Evolutionary conservation across 2,329 filamentous ascomycete genomes (phyloP).

Genomic region (Pestalotiopsis fici): DNA sequence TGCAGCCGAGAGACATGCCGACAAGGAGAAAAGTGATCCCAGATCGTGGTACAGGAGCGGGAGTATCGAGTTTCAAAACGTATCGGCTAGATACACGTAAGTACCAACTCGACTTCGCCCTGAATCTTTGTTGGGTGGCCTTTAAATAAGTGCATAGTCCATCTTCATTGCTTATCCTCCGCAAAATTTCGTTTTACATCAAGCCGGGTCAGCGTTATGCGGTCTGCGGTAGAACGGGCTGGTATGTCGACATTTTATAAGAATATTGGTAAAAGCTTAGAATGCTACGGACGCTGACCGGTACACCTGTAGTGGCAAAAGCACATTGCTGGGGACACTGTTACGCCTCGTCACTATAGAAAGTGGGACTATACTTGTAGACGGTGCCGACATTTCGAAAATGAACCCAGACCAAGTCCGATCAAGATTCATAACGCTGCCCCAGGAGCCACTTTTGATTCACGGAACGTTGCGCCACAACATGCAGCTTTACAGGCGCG

Average conservation of each 20-base stretch:
- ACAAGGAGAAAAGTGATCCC: neutral
- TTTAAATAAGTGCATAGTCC: too few relatives aligned
- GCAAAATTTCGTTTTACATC: neutral
- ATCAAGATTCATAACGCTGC: neutral
- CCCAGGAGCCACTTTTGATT: constrained; percentile 12
- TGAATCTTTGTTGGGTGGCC: too few relatives aligned
- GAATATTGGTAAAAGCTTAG: too few relatives aligned
- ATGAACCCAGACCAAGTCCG: neutral
- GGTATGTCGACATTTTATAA: too few relatives aligned
- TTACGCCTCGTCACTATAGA: neutral
- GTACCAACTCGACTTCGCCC: too few relatives aligned
- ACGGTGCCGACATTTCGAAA: neutral
- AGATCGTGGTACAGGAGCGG: neutral
- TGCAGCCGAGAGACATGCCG: neutral
- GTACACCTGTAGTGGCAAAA: constrained; percentile 10
- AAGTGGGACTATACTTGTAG: neutral
- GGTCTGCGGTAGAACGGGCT: neutral
- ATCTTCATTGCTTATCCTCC: neutral
- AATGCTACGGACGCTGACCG: too few relatives aligned
- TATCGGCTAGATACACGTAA: constrained; percentile 1
- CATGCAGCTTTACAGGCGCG: constrained; percentile 3
- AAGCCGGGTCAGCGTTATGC: neutral
- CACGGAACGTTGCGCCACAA: constrained; percentile 7
- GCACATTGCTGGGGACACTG: neutral
- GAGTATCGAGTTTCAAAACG: neutral